phyloP scores from a whole-genome alignment of 371 early-diverging fungal genomes.

The Mucor piriformis region DNA sequence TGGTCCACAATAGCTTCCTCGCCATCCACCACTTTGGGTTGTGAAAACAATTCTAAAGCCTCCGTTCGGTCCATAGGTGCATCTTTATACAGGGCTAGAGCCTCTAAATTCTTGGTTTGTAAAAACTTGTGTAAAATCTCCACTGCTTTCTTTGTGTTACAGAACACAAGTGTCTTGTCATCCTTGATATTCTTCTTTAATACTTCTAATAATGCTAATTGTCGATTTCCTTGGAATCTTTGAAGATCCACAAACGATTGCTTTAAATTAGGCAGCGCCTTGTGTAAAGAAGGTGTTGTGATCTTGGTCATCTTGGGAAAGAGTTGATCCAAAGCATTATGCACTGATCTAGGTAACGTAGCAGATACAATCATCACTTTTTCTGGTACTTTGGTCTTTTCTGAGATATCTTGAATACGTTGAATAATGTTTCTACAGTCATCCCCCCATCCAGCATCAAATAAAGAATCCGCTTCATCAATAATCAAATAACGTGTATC shows the following conservation, averaged over 20 bases:
- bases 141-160: constrained; percentile 78
- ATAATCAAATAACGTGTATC: constrained; percentile 72
- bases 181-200: constrained; percentile 66
- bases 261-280: constrained; percentile 71
- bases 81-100: constrained; percentile 64
- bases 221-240: constrained; percentile 62
- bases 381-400: constrained; percentile 15
- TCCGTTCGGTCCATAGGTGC: constrained; percentile 48
- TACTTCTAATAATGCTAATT: constrained; percentile 72
- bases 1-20: constrained; percentile 21
- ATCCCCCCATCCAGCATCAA: constrained; percentile 80
- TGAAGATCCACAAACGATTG: constrained; percentile 79
- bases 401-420: constrained; percentile 13
- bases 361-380: constrained; percentile 78
- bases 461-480: constrained; percentile 94
- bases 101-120: constrained; percentile 57
- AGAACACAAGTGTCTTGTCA: constrained; percentile 78
- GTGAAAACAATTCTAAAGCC: constrained; percentile 44
- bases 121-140: constrained; percentile 66
- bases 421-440: constrained; percentile 51
- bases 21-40: constrained; percentile 19
- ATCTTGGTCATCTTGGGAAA: constrained; percentile 68
- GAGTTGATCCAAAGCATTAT: constrained; percentile 56
- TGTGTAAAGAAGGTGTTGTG: constrained; percentile 85
- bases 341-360: constrained; percentile 84